Conservation (phyloP, 495 filamentous ascomycete species). For the Jackrogersella minutella region DNA sequence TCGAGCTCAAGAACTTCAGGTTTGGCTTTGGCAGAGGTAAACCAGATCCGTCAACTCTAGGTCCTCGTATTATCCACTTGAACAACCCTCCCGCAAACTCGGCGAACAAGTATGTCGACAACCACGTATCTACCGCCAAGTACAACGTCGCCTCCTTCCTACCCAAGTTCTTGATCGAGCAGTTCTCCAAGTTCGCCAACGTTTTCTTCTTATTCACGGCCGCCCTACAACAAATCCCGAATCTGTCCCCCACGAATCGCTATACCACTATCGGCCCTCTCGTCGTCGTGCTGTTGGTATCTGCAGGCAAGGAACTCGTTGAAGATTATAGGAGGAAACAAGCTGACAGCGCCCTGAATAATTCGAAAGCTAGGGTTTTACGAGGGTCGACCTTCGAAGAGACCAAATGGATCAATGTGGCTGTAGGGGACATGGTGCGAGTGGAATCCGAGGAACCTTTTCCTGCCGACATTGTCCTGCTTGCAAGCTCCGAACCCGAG, state of each 20-base stretch:
- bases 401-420: constrained; percentile 90
- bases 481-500: constrained; percentile 96
- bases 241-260: constrained; percentile 90
- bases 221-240: constrained; percentile 92
- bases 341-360: constrained; percentile 88
- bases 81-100: constrained; percentile 97
- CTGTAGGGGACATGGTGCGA: constrained; percentile 92
- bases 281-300: constrained; percentile 86
- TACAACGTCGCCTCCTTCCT: constrained; percentile 96
- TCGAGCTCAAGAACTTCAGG: constrained; percentile 79
- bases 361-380: constrained; percentile 84
- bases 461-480: constrained; percentile 89
- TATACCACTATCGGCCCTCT: constrained; percentile 97
- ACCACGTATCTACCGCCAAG: constrained; percentile 96
- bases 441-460: constrained; percentile 97
- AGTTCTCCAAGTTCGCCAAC: constrained; percentile 99
- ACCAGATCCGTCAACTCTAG: constrained; percentile 86
- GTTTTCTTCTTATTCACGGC: constrained; percentile 99
- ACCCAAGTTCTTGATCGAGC: constrained; percentile 97
- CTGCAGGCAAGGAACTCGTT: constrained; percentile 91
- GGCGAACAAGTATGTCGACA: constrained; percentile 88
- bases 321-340: constrained; percentile 92
- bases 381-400: constrained; percentile 86
- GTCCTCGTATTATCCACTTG: constrained; percentile 91
- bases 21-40: constrained; percentile 92